A percentile compares a stretch with the other conserved stretches of the same genome.
These are phyloP conservation scores for Exsudoporus frostii DNA, from an alignment of 768 basidiomycete genomes.

Conservation along the genomic window DNA sequence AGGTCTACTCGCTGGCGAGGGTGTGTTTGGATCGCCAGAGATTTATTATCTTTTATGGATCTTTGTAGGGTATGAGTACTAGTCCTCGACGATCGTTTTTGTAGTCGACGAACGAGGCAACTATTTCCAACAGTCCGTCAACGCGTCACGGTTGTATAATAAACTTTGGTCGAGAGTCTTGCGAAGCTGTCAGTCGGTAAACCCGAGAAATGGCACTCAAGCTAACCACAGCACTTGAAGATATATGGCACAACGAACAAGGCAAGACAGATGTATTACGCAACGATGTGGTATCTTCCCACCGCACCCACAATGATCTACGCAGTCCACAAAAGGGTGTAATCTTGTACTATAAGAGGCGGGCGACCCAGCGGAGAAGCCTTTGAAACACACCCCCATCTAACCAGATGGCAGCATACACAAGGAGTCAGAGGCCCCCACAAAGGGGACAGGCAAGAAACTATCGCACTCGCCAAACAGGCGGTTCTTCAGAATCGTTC, in stretches of 20 bases:
- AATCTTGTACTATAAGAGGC: not conserved
- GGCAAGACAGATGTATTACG: no score
- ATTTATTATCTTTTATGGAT: slow-evolving; percentile 24
- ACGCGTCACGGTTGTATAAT: no score
- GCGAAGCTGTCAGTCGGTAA: no score
- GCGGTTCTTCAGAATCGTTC: slow-evolving; percentile 5
- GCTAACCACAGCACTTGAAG: no score
- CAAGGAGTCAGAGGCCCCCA: slow-evolving; percentile 4
- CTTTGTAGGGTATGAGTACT: slow-evolving; percentile 13
- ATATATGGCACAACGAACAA: no score
- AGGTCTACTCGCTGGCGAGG: slow-evolving; percentile 24
- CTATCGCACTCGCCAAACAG: not conserved
- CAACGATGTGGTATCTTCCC: no score
- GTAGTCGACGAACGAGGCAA: not conserved
- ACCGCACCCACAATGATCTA: slow-evolving; percentile 9
- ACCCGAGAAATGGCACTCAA: no score
- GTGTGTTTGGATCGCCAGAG: not conserved
- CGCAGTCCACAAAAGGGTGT: slow-evolving; percentile 2
- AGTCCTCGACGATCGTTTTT: not conserved
- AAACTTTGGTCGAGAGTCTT: no score
- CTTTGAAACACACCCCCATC: not conserved
- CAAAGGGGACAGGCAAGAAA: slow-evolving; percentile 13
- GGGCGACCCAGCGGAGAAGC: not conserved
- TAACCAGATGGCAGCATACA: slow-evolving; percentile 18
- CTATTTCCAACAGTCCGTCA: no score